Conservation (phyloP, 202 grass and related monocot species). For the Bolboschoenoplectus hybrid region DNA sequence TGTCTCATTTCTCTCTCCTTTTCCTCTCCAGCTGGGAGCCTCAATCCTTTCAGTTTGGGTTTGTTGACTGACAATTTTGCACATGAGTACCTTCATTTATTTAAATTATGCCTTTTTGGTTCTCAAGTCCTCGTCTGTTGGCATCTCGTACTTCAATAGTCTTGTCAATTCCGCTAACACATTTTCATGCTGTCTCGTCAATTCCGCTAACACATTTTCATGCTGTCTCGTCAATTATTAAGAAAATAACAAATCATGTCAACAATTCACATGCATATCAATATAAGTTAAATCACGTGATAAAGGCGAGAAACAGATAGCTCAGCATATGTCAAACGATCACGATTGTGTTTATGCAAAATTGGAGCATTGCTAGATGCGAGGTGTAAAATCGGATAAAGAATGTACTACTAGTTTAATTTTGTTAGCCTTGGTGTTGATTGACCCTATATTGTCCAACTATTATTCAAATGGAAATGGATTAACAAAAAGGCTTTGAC, state of each 20-base stretch:
- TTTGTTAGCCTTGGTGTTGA: background rate
- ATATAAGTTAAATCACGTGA: background rate
- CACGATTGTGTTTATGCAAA: too few relatives aligned
- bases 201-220: background rate
- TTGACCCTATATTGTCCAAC: background rate
- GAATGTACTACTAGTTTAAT: background rate
- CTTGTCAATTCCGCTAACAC: background rate
- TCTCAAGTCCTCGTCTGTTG: background rate
- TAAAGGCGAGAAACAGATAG: background rate
- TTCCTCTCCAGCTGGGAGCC: background rate
- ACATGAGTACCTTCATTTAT: background rate
- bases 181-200: background rate
- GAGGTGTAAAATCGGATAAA: background rate
- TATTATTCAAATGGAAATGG: background rate
- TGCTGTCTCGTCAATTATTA: background rate
- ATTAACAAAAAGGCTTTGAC: constrained; percentile 13
- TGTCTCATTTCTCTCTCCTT: constrained; percentile 23
- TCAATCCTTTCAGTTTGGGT: background rate
- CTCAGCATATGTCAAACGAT: background rate
- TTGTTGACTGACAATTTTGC: constrained; percentile 9
- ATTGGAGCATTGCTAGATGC: background rate
- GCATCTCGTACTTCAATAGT: background rate
- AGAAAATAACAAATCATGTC: background rate
- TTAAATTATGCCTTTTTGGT: background rate
- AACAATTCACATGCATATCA: background rate